Conservation (phyloP, 1,139 yeast genomes). For the Suhomyces bribrorum region DNA sequence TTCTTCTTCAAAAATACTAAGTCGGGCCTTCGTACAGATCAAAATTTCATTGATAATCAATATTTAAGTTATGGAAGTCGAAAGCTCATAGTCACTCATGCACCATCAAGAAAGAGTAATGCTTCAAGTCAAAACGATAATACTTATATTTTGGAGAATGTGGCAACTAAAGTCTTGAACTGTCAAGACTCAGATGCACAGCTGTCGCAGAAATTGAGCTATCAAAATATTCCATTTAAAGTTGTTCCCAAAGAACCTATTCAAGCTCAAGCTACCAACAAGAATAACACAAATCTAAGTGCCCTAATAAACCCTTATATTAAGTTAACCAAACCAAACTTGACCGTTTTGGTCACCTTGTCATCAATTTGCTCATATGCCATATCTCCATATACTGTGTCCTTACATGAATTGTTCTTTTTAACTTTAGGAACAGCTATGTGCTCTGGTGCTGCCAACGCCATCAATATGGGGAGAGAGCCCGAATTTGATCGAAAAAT, state of each 20-base stretch:
- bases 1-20: constrained; percentile 44
- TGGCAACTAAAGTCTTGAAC: constrained; percentile 38
- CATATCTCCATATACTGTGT: constrained; percentile 77
- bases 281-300: constrained; percentile 22
- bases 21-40: constrained; percentile 30
- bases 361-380: constrained; percentile 95
- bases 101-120: not conserved
- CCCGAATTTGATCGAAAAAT: constrained; percentile 85
- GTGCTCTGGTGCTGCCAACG: constrained; percentile 92
- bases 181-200: constrained; percentile 41
- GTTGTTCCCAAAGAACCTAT: constrained; percentile 42
- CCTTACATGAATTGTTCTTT: constrained; percentile 66
- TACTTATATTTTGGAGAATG: constrained; percentile 25
- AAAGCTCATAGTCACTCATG: constrained; percentile 1
- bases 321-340: constrained; percentile 83
- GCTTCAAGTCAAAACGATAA: not conserved
- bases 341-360: constrained; percentile 83
- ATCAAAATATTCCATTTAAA: constrained; percentile 55
- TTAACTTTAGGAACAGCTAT: constrained; percentile 84
- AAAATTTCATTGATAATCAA: constrained; percentile 41
- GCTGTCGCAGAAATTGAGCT: constrained; percentile 23
- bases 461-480: constrained; percentile 96
- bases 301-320: constrained; percentile 58
- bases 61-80: constrained; percentile 18
- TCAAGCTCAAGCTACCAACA: constrained; percentile 12